phyloP scores from a whole-genome alignment of 179 eudicot genomes.

The Dionaea muscipula region DNA sequence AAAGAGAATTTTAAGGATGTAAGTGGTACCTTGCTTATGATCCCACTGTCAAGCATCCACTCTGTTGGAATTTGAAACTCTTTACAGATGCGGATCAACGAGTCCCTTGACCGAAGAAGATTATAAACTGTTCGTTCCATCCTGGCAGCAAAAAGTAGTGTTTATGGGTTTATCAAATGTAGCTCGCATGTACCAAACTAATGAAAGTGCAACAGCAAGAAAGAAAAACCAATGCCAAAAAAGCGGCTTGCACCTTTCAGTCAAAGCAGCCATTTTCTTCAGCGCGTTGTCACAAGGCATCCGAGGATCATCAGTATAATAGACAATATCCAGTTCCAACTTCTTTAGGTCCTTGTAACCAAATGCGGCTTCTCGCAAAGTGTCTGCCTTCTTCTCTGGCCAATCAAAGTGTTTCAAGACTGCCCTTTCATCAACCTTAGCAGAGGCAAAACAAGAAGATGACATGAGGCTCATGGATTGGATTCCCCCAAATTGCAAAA shows the following conservation, averaged over 20 bases:
- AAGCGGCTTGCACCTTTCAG: constrained; percentile 42
- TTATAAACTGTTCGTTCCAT: constrained; percentile 60
- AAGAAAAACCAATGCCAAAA: neutral
- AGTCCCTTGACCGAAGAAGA: constrained; percentile 54
- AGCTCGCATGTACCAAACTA: neutral
- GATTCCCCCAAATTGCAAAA: too few relatives aligned
- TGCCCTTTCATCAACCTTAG: constrained; percentile 81
- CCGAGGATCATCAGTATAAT: constrained; percentile 41
- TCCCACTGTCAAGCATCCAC: constrained; percentile 77
- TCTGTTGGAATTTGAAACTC: constrained; percentile 64
- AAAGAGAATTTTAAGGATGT: neutral
- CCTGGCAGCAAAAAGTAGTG: constrained; percentile 22
- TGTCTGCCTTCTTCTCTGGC: constrained; percentile 85
- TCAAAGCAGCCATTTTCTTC: constrained; percentile 58
- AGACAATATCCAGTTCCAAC: constrained; percentile 49
- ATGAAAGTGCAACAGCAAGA: neutral
- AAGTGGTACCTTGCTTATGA: constrained; percentile 55
- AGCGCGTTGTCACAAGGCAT: constrained; percentile 59
- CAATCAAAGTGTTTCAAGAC: constrained; percentile 81
- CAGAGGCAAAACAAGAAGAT: neutral
- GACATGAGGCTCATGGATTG: too few relatives aligned
- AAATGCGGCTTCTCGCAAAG: constrained; percentile 73
- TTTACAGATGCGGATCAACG: constrained; percentile 48
- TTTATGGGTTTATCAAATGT: neutral
- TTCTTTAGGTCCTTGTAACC: constrained; percentile 64